Conservation (phyloP, 108 stramenopile species). For the Fragilariopsis cylindrus region DNA sequence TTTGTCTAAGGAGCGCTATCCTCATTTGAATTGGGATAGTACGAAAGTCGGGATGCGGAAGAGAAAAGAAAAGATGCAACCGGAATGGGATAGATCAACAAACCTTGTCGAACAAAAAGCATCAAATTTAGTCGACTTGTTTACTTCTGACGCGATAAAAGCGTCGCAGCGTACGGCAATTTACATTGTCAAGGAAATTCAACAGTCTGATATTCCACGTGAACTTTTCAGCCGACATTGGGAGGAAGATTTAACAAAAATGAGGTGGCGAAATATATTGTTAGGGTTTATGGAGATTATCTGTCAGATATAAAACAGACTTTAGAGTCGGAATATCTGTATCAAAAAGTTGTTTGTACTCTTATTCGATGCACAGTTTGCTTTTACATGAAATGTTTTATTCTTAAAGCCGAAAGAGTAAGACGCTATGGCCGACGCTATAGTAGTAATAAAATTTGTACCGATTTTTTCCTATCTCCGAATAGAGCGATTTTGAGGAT, state of each 20-base stretch:
- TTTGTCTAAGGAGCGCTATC: constrained; percentile 17
- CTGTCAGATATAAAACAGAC: constrained; percentile 55
- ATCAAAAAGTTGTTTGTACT: constrained; percentile 66
- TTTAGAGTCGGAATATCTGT: constrained; percentile 63
- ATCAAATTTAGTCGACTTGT: constrained; percentile 47
- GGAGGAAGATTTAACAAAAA: constrained; percentile 76
- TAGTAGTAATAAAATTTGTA: not conserved
- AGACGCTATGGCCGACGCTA: not conserved
- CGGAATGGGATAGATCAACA: constrained; percentile 13
- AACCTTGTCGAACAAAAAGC: constrained; percentile 28
- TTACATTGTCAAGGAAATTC: constrained; percentile 59
- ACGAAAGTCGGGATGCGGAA: constrained; percentile 2
- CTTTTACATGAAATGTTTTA: constrained; percentile 72
- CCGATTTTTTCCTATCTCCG: constrained; percentile 47
- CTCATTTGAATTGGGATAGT: constrained; percentile 24
- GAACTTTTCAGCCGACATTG: constrained; percentile 67
- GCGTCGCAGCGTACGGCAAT: constrained; percentile 58
- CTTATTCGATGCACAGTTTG: constrained; percentile 69
- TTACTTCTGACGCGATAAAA: constrained; percentile 63
- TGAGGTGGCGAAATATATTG: constrained; percentile 65
- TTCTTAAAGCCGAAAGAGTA: constrained; percentile 58
- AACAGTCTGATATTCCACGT: constrained; percentile 50
- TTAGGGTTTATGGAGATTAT: constrained; percentile 61
- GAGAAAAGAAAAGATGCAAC: constrained; percentile 4
- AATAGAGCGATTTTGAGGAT: constrained; percentile 62